Evolutionary conservation across 1,284 basidiomycete species (phyloP).

Genomic region (Termitomyces sp.): DNA sequence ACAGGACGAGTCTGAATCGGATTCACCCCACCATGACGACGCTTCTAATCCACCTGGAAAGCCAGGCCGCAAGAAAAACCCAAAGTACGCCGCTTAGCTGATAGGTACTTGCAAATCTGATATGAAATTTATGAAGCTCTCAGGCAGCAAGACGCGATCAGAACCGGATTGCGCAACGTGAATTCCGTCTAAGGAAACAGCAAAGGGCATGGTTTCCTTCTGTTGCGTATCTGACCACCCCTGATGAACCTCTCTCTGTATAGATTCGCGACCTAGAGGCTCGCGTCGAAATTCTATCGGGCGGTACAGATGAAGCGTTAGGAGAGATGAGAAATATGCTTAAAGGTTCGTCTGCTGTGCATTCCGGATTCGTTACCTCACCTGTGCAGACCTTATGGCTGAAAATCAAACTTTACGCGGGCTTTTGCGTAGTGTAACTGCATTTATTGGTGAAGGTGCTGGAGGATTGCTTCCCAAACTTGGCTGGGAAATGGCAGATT

Average conservation of each 20-base stretch:
- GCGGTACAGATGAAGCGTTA: slow-evolving; percentile 82
- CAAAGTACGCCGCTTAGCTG: slow-evolving; percentile 50
- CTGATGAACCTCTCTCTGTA: slow-evolving; percentile 5
- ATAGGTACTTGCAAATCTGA: slow-evolving; percentile 27
- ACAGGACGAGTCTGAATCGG: slow-evolving; percentile 61
- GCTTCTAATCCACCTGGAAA: slow-evolving; percentile 49
- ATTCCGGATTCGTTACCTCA: background rate
- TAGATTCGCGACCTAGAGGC: slow-evolving; percentile 92
- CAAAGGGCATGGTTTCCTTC: slow-evolving; percentile 51
- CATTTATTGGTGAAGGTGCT: slow-evolving; percentile 82
- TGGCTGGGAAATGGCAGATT: slow-evolving; percentile 72
- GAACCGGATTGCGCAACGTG: slow-evolving; percentile 89
- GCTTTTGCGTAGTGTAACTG: slow-evolving; percentile 68
- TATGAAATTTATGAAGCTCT: slow-evolving; percentile 49
- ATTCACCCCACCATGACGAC: slow-evolving; percentile 43
- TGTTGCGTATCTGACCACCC: slow-evolving; percentile 3
- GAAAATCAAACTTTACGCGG: slow-evolving; percentile 83
- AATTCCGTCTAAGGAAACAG: slow-evolving; percentile 87
- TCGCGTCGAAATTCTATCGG: slow-evolving; percentile 84
- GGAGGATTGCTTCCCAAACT: slow-evolving; percentile 74
- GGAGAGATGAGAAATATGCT: slow-evolving; percentile 78
- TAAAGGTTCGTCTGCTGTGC: slow-evolving; percentile 45
- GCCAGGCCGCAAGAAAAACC: slow-evolving; percentile 81
- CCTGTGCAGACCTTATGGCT: slow-evolving; percentile 66
- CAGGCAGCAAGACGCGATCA: slow-evolving; percentile 84